A percentile compares a stretch with the other conserved stretches of the same genome.
Conservation (phyloP, 2,329 filamentous ascomycete species). For the Colletotrichum endophyticum region DNA sequence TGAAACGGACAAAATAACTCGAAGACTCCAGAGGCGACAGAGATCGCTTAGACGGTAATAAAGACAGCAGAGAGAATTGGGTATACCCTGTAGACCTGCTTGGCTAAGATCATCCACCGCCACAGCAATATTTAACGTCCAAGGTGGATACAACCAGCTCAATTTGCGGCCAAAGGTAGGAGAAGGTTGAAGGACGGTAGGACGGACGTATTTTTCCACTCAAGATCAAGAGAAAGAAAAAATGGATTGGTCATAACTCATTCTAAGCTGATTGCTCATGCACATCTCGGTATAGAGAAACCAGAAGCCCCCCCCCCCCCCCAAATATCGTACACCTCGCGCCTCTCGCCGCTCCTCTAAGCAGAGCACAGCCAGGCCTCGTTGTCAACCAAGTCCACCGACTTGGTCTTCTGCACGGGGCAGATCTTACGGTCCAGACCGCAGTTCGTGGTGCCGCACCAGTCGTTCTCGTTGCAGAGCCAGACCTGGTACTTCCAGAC, state of each 20-base stretch:
- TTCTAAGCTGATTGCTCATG: background rate
- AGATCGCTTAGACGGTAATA: too few species aligned
- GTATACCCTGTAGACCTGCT: too few species aligned
- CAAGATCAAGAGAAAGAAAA: background rate
- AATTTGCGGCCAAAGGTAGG: too few species aligned
- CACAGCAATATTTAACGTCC: too few species aligned
- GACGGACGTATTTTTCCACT: too few species aligned
- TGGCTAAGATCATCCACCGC: too few species aligned
- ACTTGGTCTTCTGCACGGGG: background rate
- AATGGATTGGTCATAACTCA: background rate
- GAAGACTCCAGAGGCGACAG: too few species aligned
- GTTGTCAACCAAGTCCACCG: background rate
- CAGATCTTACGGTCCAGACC: background rate
- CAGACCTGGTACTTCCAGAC: background rate
- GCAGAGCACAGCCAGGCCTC: background rate
- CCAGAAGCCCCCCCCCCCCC: background rate
- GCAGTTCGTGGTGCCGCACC: background rate
- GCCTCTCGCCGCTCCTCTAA: background rate
- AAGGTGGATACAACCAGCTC: too few species aligned
- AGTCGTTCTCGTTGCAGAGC: background rate
- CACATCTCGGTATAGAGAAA: background rate
- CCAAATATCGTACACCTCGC: background rate
- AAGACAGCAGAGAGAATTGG: too few species aligned
- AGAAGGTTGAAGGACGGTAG: too few species aligned
- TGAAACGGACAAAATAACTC: too few species aligned